Conservation (phyloP, 768 basidiomycete species). For the Pluteus cervinus region DNA sequence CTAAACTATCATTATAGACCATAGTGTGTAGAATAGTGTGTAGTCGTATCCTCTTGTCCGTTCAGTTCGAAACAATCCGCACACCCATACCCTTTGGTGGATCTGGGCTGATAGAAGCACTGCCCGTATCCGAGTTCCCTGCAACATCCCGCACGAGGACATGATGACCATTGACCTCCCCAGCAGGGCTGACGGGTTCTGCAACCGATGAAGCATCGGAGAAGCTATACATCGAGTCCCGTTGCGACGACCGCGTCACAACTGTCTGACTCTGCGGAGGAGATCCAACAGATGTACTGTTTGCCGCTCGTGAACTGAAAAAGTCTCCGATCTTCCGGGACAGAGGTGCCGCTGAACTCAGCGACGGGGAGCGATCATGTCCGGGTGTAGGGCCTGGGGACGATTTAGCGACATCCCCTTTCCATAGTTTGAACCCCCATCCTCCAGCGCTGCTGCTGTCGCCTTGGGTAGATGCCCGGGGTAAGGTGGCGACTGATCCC, state of each 20-base stretch:
- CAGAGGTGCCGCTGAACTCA: slow-evolving; percentile 37
- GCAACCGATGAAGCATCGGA: slow-evolving; percentile 56
- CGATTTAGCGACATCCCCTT: slow-evolving; percentile 10
- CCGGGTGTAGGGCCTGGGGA: slow-evolving; percentile 16
- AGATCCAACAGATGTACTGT: slow-evolving; percentile 13
- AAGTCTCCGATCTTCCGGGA: slow-evolving; percentile 66
- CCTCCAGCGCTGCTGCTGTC: slow-evolving; percentile 29
- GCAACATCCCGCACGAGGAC: no score
- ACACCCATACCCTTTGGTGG: no score
- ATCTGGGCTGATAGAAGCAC: no score
- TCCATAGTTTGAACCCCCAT: slow-evolving; percentile 73
- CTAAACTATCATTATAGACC: no score
- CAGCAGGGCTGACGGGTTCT: slow-evolving; percentile 53
- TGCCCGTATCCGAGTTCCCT: no score
- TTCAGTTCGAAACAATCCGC: no score
- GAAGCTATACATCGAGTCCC: slow-evolving; percentile 41
- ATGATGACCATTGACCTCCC: slow-evolving; percentile 30
- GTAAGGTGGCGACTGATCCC: slow-evolving; percentile 23
- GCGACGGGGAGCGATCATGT: slow-evolving; percentile 17
- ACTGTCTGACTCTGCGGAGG: slow-evolving; percentile 28
- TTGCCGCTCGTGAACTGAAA: slow-evolving; percentile 56
- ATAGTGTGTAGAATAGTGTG: no score
- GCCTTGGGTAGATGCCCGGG: slow-evolving; percentile 30
- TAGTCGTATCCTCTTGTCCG: no score
- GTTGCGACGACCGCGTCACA: slow-evolving; percentile 14